A percentile compares a stretch with the other conserved stretches of the same genome.
phyloP scores from a whole-genome alignment of 345 rosid species.

The Eucalyptus globulus region DNA sequence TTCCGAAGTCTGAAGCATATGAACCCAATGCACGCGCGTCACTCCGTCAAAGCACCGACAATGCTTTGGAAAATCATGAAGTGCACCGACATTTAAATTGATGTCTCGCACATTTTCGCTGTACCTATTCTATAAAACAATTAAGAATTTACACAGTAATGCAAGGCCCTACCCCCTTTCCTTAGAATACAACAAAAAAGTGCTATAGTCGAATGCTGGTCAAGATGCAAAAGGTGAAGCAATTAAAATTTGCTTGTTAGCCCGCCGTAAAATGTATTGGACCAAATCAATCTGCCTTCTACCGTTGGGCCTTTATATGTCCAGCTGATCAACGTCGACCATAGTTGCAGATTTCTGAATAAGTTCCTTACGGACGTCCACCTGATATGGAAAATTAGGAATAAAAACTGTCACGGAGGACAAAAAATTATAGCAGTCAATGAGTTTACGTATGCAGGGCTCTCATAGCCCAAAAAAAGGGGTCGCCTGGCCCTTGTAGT shows the following conservation, averaged over 20 bases:
- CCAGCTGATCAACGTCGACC: constrained; percentile 51
- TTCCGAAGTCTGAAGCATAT: background rate
- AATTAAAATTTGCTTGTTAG: background rate
- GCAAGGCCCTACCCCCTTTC: background rate
- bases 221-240: background rate
- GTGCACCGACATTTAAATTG: background rate
- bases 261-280: background rate
- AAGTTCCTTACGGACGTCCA: constrained; percentile 76
- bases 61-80: background rate
- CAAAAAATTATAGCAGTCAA: background rate
- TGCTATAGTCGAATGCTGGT: background rate
- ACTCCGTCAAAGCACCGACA: background rate
- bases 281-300: background rate
- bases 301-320: constrained; percentile 20
- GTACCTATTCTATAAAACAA: background rate
- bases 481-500: background rate
- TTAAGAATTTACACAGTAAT: background rate
- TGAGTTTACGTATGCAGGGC: background rate
- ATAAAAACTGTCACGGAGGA: background rate
- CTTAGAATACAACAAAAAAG: background rate
- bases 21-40: background rate
- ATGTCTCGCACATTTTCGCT: background rate
- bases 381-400: constrained; percentile 18
- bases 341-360: constrained; percentile 49
- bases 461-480: background rate